A percentile compares a stretch with the other conserved stretches of the same genome.
These are phyloP conservation scores for Cutaneotrichosporon sp. DNA, from an alignment of 1,284 basidiomycete species.

Conservation along the genomic window DNA sequence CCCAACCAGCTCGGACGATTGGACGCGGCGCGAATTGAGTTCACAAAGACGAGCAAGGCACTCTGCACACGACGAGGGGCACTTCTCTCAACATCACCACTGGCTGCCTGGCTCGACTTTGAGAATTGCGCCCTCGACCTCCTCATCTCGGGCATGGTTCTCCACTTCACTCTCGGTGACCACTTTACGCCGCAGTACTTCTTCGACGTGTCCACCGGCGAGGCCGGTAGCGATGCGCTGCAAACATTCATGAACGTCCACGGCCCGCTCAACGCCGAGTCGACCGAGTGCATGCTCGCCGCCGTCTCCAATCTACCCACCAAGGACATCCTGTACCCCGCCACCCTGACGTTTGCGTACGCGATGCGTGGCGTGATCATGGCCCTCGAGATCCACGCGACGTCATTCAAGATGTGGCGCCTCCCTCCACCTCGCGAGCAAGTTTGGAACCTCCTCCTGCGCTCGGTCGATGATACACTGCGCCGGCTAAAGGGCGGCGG, in stretches of 20 bases:
- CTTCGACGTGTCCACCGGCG: not conserved
- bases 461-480: not conserved
- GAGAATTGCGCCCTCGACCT: conserved; percentile 10
- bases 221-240: not conserved
- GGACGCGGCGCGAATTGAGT: conserved; percentile 2
- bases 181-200: conserved; percentile 9
- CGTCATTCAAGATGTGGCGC: conserved; percentile 11
- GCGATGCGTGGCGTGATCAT: conserved; percentile 4
- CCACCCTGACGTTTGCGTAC: conserved; percentile 11
- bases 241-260: conserved; percentile 10
- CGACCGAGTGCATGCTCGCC: conserved; percentile 9
- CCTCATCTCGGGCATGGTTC: conserved; percentile 8
- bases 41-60: conserved; percentile 1
- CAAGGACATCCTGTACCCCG: conserved; percentile 9
- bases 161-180: conserved; percentile 4
- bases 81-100: not conserved
- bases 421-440: conserved; percentile 7
- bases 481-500: conserved; percentile 35
- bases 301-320: conserved; percentile 10
- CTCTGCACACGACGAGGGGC: not conserved
- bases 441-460: conserved; percentile 6
- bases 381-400: conserved; percentile 11
- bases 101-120: conserved; percentile 11
- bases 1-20: not conserved
- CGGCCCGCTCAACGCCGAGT: conserved; percentile 3